Base-by-base conservation (phyloP, 1,284 basidiomycete genomes). In the Trametes versicolor region DNA sequence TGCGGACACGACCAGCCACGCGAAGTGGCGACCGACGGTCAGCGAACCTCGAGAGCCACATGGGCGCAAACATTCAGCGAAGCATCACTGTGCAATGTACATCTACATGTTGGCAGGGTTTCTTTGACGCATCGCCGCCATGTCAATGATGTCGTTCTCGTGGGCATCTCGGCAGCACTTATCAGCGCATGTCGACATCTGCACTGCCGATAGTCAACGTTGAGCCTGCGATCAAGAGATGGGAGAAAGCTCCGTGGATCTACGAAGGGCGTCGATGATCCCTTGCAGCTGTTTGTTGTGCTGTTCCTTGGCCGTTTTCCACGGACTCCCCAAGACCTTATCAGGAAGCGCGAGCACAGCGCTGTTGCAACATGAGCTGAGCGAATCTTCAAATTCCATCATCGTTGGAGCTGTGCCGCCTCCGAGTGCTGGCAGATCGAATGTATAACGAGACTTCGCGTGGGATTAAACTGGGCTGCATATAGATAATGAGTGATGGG, bases 41-140 rank as follows among this genome's bases (percentile, higher is more conserved):
- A 19, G 19, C 19, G 19, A n/a, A 17, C 41, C 41, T 43, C 19
- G 3, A 7, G 41, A 10, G 15, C 41, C 17, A 36, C 34, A 36
- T n/a, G n/a, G n/a, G n/a, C n/a, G 37, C 19, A 4, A 19, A 43
- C 13, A 43, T 43, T 19, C 41, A 43, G 19, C 6, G 41, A 43
- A 19, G 41, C 41, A 43, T 43, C 41, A 43, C 41, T 43, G 15
- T 43, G 41, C 41, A 43, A 43, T 43, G 41, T 17, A 19, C 19
- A 43, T 43, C 37, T 12, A 17, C 37, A 17, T 17, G 37, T 17
- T 39, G 37, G 37, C 37, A 39, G 12, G 37, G 8, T 17, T 29
- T 49, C 48, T 17, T 49, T 29, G 25, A 39, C 48, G 48, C 48
- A 49, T 23, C 48, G 48, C 48, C 48, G 25, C 12, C 25, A 49